These are phyloP conservation scores for Achaetomium macrosporum DNA, from an alignment of 2,329 filamentous ascomycete genomes.

Conservation along the genomic window DNA sequence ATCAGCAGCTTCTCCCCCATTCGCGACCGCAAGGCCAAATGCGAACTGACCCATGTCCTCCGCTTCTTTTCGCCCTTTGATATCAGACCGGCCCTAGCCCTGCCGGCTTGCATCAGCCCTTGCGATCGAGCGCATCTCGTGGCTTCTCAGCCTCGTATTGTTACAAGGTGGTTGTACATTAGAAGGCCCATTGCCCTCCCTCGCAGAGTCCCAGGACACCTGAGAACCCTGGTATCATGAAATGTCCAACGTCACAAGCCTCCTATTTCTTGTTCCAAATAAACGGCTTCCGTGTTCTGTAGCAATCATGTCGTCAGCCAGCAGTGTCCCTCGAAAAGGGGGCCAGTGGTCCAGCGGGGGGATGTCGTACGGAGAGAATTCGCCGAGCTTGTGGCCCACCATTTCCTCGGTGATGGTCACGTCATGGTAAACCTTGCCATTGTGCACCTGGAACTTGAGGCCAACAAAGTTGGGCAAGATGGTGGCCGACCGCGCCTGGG, in stretches of 20 bases:
- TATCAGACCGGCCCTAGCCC: too few relatives aligned
- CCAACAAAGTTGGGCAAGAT: slow-evolving; percentile 91
- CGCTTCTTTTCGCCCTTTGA: too few relatives aligned
- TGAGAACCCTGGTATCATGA: neutral
- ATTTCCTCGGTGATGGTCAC: slow-evolving; percentile 87
- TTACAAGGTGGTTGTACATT: slow-evolving; percentile 14
- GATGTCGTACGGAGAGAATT: slow-evolving; percentile 74
- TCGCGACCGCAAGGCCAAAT: too few relatives aligned
- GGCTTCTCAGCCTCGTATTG: neutral
- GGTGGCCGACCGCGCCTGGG: slow-evolving; percentile 79
- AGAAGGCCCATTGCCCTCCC: neutral
- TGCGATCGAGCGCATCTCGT: neutral
- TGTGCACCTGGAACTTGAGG: slow-evolving; percentile 83
- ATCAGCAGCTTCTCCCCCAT: too few relatives aligned
- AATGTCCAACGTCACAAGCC: neutral
- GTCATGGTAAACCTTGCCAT: slow-evolving; percentile 81
- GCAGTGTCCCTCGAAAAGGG: neutral
- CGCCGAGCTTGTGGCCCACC: slow-evolving; percentile 91
- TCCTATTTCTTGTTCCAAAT: slow-evolving; percentile 40
- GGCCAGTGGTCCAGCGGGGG: neutral
- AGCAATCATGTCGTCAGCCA: slow-evolving; percentile 5
- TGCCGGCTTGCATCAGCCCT: neutral
- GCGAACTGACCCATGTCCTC: too few relatives aligned
- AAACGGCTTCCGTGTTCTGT: slow-evolving; percentile 53
- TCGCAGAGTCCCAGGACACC: neutral